Evolutionary conservation across 139 green algal species (phyloP).

Genomic region (Asterochloris sp.): DNA sequence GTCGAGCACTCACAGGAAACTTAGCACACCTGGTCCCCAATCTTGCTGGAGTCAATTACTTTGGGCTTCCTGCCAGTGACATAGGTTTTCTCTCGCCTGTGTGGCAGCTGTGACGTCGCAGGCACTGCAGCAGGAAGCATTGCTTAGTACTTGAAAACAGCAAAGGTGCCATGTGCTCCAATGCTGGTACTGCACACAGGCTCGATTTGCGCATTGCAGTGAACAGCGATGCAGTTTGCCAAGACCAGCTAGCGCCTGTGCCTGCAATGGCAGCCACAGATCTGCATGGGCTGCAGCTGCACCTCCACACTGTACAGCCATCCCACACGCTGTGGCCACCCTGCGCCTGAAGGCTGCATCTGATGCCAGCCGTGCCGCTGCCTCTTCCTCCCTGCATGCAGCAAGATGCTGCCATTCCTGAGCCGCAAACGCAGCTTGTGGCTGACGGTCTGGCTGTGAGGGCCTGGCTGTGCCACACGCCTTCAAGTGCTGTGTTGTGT

Average conservation of each 20-base stretch:
- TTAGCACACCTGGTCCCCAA: no score
- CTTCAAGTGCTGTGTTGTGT: not conserved
- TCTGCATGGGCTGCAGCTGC: not conserved
- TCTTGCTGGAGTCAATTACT: no score
- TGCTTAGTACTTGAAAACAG: not conserved
- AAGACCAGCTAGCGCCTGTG: not conserved
- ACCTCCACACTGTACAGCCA: not conserved
- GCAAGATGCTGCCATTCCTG: not conserved
- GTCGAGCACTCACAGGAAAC: no score
- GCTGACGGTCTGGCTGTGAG: not conserved
- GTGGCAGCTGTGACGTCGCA: no score
- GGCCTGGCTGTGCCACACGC: not conserved
- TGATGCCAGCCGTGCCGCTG: conserved; percentile 43
- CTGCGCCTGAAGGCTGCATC: conserved; percentile 48
- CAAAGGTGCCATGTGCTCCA: not conserved
- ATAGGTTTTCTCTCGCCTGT: no score
- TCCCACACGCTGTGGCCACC: conserved; percentile 18
- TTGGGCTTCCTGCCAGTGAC: no score
- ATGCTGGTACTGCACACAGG: not conserved
- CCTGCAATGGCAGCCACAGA: not conserved
- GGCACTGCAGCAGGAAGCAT: no score
- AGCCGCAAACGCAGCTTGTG: not conserved
- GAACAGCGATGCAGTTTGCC: not conserved
- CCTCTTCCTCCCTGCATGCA: conserved; percentile 60
- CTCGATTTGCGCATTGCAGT: not conserved